phyloP scores from a whole-genome alignment of 2,329 filamentous ascomycete genomes.

The Nothophoma quercina region DNA sequence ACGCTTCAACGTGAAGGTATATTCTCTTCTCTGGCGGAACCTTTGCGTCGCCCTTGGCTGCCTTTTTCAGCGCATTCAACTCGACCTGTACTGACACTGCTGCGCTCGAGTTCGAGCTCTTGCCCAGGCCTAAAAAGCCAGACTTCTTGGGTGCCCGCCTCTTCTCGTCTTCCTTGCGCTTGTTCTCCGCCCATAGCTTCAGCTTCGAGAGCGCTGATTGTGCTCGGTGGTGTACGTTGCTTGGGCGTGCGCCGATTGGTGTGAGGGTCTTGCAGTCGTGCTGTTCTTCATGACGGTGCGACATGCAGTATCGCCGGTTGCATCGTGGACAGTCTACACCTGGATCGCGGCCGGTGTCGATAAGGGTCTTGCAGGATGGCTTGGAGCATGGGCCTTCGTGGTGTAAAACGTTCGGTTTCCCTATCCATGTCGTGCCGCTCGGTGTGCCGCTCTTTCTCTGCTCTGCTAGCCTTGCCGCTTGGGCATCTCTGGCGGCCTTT shows the following conservation, averaged over 20 bases:
- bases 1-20: slow-evolving; percentile 89
- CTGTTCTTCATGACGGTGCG: slow-evolving; percentile 78
- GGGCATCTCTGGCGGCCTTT: neutral
- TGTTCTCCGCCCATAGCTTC: slow-evolving; percentile 79
- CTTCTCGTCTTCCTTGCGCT: slow-evolving; percentile 76
- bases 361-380: slow-evolving; percentile 71
- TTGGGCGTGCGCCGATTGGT: slow-evolving; percentile 62
- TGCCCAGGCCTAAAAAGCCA: slow-evolving; percentile 35
- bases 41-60: slow-evolving; percentile 88
- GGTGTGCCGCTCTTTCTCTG: neutral
- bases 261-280: slow-evolving; percentile 82
- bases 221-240: slow-evolving; percentile 65
- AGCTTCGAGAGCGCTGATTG: slow-evolving; percentile 78
- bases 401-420: neutral
- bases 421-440: neutral
- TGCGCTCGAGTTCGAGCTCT: slow-evolving; percentile 25
- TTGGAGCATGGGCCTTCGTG: slow-evolving; percentile 61
- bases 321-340: slow-evolving; percentile 76
- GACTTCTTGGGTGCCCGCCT: slow-evolving; percentile 31
- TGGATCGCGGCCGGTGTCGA: slow-evolving; percentile 72
- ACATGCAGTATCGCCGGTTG: slow-evolving; percentile 77
- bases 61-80: slow-evolving; percentile 80
- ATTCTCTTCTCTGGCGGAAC: slow-evolving; percentile 83
- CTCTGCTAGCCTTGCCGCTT: neutral
- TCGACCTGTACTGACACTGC: slow-evolving; percentile 72